Evolutionary conservation across 2,329 filamentous ascomycete genomes (phyloP).

Genomic region (Oidium heveae): DNA sequence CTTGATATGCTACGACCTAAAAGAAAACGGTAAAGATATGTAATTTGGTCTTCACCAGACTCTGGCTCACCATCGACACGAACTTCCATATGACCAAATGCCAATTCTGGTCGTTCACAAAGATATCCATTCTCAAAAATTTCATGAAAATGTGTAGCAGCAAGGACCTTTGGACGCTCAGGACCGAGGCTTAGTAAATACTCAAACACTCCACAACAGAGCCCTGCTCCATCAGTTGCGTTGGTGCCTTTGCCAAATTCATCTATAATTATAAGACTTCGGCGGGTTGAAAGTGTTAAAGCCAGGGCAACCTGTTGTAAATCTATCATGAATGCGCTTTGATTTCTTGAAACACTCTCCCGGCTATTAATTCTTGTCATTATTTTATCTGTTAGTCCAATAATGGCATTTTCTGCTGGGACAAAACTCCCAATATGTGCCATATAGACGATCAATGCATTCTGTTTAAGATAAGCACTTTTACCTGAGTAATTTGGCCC

Average conservation of each 20-base stretch:
- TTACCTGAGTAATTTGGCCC: conserved; percentile 95
- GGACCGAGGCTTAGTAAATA: conserved; percentile 24
- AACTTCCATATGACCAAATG: conserved; percentile 49
- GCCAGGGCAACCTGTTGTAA: conserved; percentile 65
- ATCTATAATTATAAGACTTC: conserved; percentile 70
- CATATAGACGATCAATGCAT: conserved; percentile 73
- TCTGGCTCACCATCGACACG: conserved; percentile 26
- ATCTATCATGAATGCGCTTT: conserved; percentile 49
- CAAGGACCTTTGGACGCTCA: conserved; percentile 29
- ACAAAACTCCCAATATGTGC: conserved; percentile 86
- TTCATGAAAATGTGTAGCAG: conserved; percentile 42
- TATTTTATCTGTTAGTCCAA: conserved; percentile 84
- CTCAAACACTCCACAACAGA: conserved; percentile 30
- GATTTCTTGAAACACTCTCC: conserved; percentile 30
- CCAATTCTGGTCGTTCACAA: conserved; percentile 21
- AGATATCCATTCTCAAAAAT: conserved; percentile 43
- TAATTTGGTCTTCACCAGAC: conserved; percentile 34
- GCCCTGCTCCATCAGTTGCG: conserved; percentile 28
- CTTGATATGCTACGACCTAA: conserved; percentile 50
- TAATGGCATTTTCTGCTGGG: conserved; percentile 46
- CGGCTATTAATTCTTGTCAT: conserved; percentile 61
- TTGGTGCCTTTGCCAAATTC: conserved; percentile 57
- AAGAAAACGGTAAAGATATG: conserved; percentile 47
- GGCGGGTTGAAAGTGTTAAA: conserved; percentile 45
- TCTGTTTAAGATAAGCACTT: conserved; percentile 84